Evolutionary conservation across 352 stramenopile genomes (phyloP), one percentile per base, ranked within the genome.

Genomic region (Stramenopiles sp.): DNA sequence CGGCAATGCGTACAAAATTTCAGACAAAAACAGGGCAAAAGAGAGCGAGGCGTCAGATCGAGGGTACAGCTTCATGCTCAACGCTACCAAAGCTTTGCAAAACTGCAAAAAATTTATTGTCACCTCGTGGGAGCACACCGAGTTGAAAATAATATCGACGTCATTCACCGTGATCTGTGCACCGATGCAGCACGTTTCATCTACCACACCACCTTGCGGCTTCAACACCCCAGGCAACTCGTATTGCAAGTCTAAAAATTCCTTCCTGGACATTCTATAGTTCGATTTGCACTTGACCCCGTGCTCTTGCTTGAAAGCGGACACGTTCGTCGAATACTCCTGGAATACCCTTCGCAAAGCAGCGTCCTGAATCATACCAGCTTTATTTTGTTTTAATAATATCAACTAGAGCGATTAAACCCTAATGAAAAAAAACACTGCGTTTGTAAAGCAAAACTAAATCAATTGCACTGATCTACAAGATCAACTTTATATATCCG

Each of bases 61-160:
- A 12, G 43, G 43, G 25, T 53, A 53, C 43, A 53, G 25, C 12
- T 25, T 12, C 25, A 53, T 18, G 12, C 12, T 18, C 43, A 53
- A 25, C 25, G 43, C 43, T 18, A 53, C 43, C 12, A 53, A 25
- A 25, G 43, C 43, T 25, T 53, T 53, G 25, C 12, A 12, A 53
- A 53, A 53, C 43, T 53, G 12, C 43, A 53, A 53, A 53, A 53
- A 53, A 53, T 53, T 53, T 25, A 53, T 12, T n/a, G n/a, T n/a
- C n/a, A n/a, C n/a, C n/a, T n/a, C n/a, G 25, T 53, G 43, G 25
- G 12, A 18, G 25, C 43, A 53, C 12, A 25, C 25, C 12, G 43
- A 53, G 25, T 25, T 12, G 43, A 53, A 53, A 25, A 53, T 25
- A 53, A 53, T 53, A 53, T 53, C 43, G 12, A 53, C 43, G 12